Evolutionary conservation across 495 filamentous ascomycete genomes (phyloP).

Genomic region (Daldinia childiae): DNA sequence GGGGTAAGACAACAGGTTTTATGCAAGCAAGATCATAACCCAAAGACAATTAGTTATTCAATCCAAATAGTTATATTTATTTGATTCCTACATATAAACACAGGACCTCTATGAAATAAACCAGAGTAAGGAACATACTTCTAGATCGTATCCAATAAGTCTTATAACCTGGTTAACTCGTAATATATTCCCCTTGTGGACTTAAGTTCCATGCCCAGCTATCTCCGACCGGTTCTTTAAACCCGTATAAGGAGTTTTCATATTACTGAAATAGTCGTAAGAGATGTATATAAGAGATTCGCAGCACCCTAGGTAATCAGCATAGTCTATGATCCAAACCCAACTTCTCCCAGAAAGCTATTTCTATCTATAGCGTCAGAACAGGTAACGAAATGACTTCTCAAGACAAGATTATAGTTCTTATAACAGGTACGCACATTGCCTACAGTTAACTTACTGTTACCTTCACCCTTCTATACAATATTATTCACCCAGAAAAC

Average conservation of each 20-base stretch:
- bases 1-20: too few species aligned
- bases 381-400: constrained; percentile 11
- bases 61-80: too few species aligned
- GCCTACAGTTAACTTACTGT: not conserved
- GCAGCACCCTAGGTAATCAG: not conserved
- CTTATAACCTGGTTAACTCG: too few species aligned
- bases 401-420: constrained; percentile 42
- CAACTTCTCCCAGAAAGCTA: not conserved
- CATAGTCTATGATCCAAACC: not conserved
- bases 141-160: too few species aligned
- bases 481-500: not conserved
- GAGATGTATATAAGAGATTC: not conserved
- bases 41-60: too few species aligned
- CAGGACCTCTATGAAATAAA: too few species aligned
- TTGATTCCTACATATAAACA: too few species aligned
- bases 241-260: not conserved
- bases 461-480: not conserved
- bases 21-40: too few species aligned
- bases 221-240: not conserved
- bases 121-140: too few species aligned
- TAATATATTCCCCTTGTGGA: not conserved
- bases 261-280: not conserved
- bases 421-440: constrained; percentile 45
- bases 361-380: not conserved
- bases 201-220: not conserved